Conservation (phyloP, 2,329 filamentous ascomycete genomes). For the Sclerotinia trifoliorum region DNA sequence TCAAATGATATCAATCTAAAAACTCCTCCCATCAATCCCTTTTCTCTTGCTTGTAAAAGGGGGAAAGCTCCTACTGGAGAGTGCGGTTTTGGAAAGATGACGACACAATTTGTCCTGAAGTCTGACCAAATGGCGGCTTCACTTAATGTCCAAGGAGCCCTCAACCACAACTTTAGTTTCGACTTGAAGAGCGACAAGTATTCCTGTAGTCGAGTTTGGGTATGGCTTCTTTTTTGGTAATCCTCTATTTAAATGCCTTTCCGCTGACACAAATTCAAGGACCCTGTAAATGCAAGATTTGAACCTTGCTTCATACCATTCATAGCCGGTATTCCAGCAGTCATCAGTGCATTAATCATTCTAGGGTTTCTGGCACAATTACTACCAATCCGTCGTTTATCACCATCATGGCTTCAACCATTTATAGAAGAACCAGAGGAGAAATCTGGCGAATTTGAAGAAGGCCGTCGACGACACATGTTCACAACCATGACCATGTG, state of each 20-base stretch:
- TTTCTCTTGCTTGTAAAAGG: neutral
- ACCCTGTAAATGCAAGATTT: constrained; percentile 36
- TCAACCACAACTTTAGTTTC: neutral
- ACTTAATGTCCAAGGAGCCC: neutral
- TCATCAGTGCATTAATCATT: constrained; percentile 38
- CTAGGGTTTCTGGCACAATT: constrained; percentile 33
- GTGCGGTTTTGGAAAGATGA: neutral
- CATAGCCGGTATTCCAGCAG: constrained; percentile 35
- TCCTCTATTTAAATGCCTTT: neutral
- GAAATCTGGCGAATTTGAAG: constrained; percentile 38
- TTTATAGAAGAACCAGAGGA: constrained; percentile 49
- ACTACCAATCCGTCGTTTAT: constrained; percentile 38
- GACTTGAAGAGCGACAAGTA: neutral
- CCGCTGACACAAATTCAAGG: constrained; percentile 27
- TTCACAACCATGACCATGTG: constrained; percentile 39
- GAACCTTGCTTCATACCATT: constrained; percentile 33
- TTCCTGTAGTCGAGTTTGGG: constrained; percentile 26
- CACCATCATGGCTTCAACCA: constrained; percentile 49
- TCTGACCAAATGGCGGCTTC: constrained; percentile 7
- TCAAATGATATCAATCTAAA: neutral
- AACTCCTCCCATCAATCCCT: too few relatives aligned
- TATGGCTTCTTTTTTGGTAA: neutral
- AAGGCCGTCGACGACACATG: constrained; percentile 30
- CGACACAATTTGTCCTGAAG: neutral
- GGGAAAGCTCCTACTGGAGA: neutral